Evolutionary conservation across 1,284 basidiomycete species (phyloP).

Genomic region (Leccinum variabile): DNA sequence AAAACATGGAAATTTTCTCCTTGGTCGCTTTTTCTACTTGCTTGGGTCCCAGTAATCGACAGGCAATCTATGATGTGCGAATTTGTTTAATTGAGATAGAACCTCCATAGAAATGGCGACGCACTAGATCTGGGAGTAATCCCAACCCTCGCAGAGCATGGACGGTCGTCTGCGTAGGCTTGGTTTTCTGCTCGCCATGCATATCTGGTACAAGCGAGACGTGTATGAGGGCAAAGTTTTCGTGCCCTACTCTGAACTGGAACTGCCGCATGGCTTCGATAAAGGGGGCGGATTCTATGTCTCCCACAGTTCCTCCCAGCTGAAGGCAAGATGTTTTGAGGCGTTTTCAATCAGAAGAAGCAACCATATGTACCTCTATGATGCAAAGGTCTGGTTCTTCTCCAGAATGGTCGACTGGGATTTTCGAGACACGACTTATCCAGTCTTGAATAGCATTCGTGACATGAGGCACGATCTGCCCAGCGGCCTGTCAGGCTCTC

Average conservation of each 20-base stretch:
- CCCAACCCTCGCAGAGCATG: slow-evolving; percentile 93
- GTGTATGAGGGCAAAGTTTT: slow-evolving; percentile 97
- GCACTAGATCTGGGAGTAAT: slow-evolving; percentile 87
- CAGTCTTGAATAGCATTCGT: slow-evolving; percentile 99
- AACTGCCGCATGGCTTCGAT: slow-evolving; percentile 99
- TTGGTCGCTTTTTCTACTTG: slow-evolving; percentile 85
- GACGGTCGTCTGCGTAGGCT: slow-evolving; percentile 97
- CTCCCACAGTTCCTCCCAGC: slow-evolving; percentile 95
- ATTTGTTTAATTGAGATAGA: not conserved
- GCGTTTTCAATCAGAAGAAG: slow-evolving; percentile 1
- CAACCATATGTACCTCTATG: slow-evolving; percentile 66
- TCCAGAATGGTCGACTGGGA: slow-evolving; percentile 93
- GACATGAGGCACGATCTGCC: slow-evolving; percentile 93
- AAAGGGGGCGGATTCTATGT: slow-evolving; percentile 97
- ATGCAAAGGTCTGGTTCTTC: slow-evolving; percentile 97
- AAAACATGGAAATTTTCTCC: slow-evolving; percentile 99
- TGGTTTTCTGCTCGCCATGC: slow-evolving; percentile 99
- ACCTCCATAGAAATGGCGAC: slow-evolving; percentile 31
- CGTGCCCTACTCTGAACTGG: slow-evolving; percentile 96
- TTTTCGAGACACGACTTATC: slow-evolving; percentile 93
- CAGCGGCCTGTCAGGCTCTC: slow-evolving; percentile 7
- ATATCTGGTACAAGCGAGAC: slow-evolving; percentile 98
- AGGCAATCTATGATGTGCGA: slow-evolving; percentile 71
- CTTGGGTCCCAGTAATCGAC: slow-evolving; percentile 72
- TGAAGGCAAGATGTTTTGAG: slow-evolving; percentile 34